Evolutionary conservation across 495 filamentous ascomycete genomes (phyloP), one percentile per base, ranked within the genome.

Genomic region (Aspergillus panamensis): DNA sequence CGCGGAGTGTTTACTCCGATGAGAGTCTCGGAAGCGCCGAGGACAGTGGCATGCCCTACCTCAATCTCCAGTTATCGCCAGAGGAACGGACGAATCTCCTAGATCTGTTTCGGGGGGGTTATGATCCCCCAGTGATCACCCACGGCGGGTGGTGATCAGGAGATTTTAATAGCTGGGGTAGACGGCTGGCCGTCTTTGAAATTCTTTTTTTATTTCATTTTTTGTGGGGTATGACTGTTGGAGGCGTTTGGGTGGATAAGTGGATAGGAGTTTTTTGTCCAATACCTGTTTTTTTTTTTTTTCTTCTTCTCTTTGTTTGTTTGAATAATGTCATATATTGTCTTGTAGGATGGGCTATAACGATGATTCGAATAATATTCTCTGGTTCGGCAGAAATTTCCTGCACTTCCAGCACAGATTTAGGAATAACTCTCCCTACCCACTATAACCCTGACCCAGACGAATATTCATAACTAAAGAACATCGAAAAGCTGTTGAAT

Each of bases 1-100:
- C 85, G 32, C 86, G 87, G 60, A 91, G 89, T 55, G 85, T 88
- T 25, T 82, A 90, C 50, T 90, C 87, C 16, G 87, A 91, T 49
- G 89, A 93, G 58, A 90, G 88, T 60, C 66, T 91, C 64, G 87
- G 72, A 6, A 84, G 79, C 47, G 66, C 60, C 8, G 79, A 79
- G 2, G 25, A 25, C 12, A 77, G 79, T 9, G 63, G 61, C n/a
- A n/a, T 69, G 13, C 48, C 64, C 0, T 66, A 65, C 14, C 51
- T 42, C 0, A 67, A 71, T 48, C 48, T 59, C 35, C 66, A 60
- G 8, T 51, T 71, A 10, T 63, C 60, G 10, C 57, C 69, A 3
- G 72, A 73, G n/a, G 70, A 73, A 19, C 61, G 65, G 3, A 56
- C 67, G 13, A 60, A 60, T 17, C 31, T 71, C 2, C 19, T 73